A percentile compares a stretch with the other conserved stretches of the same genome.
Conservation (phyloP, 2,329 filamentous ascomycete species). For the Fusarium caatingaense region DNA sequence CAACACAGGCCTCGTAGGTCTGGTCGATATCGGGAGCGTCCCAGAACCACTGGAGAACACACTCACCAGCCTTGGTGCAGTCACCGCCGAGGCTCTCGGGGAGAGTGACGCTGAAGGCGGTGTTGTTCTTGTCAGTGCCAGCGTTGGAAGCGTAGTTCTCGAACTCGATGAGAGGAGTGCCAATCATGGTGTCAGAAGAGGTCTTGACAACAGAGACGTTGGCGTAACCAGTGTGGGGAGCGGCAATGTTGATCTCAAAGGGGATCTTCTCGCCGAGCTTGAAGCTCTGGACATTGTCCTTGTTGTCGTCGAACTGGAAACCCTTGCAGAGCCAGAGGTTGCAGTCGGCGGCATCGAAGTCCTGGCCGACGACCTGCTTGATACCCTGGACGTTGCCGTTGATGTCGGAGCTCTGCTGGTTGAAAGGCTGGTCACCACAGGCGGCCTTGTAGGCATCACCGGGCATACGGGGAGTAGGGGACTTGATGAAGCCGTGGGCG, state of each 20-base stretch:
- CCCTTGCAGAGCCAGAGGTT: conserved; percentile 62
- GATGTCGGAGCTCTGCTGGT: conserved; percentile 50
- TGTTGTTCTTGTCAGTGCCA: conserved; percentile 55
- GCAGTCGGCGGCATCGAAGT: conserved; percentile 46
- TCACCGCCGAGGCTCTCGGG: conserved; percentile 58
- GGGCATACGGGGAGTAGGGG: conserved; percentile 55
- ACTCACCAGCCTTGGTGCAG: conserved; percentile 62
- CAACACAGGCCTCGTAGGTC: conserved; percentile 72
- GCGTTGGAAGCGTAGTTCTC: conserved; percentile 64
- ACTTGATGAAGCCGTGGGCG: conserved; percentile 58
- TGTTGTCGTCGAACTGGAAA: conserved; percentile 59
- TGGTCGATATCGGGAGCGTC: conserved; percentile 65
- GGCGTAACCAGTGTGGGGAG: conserved; percentile 59
- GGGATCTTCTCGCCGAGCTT: conserved; percentile 56
- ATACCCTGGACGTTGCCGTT: conserved; percentile 55
- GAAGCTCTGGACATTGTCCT: conserved; percentile 56
- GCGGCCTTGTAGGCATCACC: conserved; percentile 57
- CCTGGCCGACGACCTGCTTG: conserved; percentile 46
- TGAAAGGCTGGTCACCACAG: conserved; percentile 57
- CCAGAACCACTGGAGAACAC: conserved; percentile 73
- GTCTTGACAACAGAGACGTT: conserved; percentile 70
- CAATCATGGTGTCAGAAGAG: conserved; percentile 63
- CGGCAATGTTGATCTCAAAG: conserved; percentile 55
- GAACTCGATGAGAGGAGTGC: conserved; percentile 64
- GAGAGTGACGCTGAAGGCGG: conserved; percentile 66